A percentile compares a stretch with the other conserved stretches of the same genome.
Evolutionary conservation across 2,329 filamentous ascomycete genomes (phyloP).

Genomic region (Septoria petroselini): DNA sequence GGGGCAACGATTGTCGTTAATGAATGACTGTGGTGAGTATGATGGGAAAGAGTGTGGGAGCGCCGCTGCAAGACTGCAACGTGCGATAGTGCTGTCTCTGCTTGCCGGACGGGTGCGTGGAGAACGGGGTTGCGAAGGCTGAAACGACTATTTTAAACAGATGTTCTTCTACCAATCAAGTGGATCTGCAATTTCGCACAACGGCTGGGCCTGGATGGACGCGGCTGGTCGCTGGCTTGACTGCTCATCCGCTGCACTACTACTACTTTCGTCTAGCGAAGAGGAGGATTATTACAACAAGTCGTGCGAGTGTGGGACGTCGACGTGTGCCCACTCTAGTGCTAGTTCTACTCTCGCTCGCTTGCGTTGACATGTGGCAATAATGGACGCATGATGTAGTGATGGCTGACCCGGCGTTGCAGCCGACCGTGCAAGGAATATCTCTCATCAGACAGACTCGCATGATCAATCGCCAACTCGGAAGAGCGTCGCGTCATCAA

Average conservation of each 20-base stretch:
- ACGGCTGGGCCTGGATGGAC: neutral
- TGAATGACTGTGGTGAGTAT: constrained; percentile 14
- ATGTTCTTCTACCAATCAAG: constrained; percentile 10
- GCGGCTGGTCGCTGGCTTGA: constrained; percentile 8
- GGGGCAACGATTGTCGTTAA: neutral
- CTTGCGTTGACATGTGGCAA: neutral
- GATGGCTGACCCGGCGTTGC: too few relatives aligned
- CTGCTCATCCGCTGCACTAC: neutral
- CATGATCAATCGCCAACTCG: too few relatives aligned
- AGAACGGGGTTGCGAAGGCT: constrained; percentile 11
- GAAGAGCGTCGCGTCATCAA: too few relatives aligned
- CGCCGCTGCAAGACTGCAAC: constrained; percentile 9
- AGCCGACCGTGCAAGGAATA: constrained; percentile 4
- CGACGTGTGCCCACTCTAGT: constrained; percentile 2
- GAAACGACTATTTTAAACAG: constrained; percentile 8
- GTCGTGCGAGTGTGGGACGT: neutral
- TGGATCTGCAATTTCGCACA: constrained; percentile 1
- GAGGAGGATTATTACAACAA: neutral
- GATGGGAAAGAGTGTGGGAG: constrained; percentile 7
- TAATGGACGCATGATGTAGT: neutral
- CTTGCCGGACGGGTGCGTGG: neutral
- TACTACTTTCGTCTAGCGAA: neutral
- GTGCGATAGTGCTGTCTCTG: constrained; percentile 4
- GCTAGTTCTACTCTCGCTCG: too few relatives aligned
- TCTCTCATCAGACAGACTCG: neutral